Base-by-base conservation (phyloP, 805 yeast genomes). In the Candida pseudofarinosa region DNA sequence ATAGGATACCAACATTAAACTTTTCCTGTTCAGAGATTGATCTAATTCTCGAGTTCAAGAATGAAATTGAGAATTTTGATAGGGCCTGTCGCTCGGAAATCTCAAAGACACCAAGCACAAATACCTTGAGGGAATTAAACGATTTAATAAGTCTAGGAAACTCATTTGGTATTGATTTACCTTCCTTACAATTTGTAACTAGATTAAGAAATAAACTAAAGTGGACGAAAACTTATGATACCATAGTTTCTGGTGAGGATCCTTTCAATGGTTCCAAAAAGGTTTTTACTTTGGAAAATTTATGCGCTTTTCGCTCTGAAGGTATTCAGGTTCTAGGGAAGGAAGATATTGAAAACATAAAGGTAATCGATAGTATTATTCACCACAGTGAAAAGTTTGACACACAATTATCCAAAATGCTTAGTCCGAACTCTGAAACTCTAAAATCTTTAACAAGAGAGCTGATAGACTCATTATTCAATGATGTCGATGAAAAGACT, bases 1-100 rank as follows among this genome's bases (percentile, higher is more conserved):
- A 64, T 14, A 67, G 68, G 35, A 76, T 82, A 3, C 78, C 82
- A 2, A 52, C 56, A 0, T 52, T 83, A 44, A 73, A 76, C 16
- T 76, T 84, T 42, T 58, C 71, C 3, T 65, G 79, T 14, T 73
- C 79, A 0, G 93, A 85, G 53, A 68, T 81, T 50, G 82, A 76
- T 15, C 83, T 78, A 51, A 58, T 85, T 10, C 45, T 72, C 3
- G 83, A 77, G 46, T 70, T 80, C 37, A 71, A 74, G 3, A 60
- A 53, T 23, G 84, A 79, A 48, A 70, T 85, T 34, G 67, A 67
- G 38, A 68, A 69, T 38, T 84, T 73, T 56, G 80, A 76, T 44
- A 58, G 63, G 19, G 68, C 74, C 12, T 79, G 78, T 26, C 55
- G 73, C 7, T 46, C 57, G 2, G 60, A 67, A 17, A 46, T 77